A percentile compares a stretch with the other conserved stretches of the same genome.
Evolutionary conservation across 2,329 filamentous ascomycete species (phyloP).

Genomic region (Exophiala alcalophila): DNA sequence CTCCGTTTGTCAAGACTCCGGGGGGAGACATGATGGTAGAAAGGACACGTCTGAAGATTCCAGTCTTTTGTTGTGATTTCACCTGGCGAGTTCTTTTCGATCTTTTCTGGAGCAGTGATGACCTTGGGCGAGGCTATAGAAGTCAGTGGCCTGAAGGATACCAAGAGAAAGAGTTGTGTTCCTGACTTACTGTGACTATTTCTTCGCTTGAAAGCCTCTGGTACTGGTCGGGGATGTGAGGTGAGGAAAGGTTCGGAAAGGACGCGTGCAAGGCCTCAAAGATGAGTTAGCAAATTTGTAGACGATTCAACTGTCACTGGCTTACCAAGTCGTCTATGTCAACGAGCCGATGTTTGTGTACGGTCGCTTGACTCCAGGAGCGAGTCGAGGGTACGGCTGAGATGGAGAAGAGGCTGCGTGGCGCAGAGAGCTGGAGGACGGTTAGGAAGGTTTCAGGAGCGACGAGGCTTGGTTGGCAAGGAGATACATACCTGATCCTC

Average conservation of each 20-base stretch:
- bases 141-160: not conserved
- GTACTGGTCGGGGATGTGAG: too few species aligned
- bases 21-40: slow-evolving; percentile 5
- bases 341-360: too few species aligned
- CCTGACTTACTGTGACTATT: too few species aligned
- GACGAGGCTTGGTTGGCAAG: not conserved
- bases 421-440: not conserved
- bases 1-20: slow-evolving; percentile 2
- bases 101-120: slow-evolving; percentile 1
- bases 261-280: too few species aligned
- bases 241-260: too few species aligned
- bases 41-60: not conserved
- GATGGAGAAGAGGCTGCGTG: not conserved
- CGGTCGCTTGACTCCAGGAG: too few species aligned
- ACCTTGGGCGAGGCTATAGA: not conserved
- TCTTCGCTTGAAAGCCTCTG: too few species aligned
- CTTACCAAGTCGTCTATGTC: too few species aligned
- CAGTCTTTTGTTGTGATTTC: not conserved
- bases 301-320: too few species aligned
- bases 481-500: not conserved
- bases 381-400: too few species aligned
- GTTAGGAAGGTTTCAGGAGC: not conserved
- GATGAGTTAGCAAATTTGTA: too few species aligned
- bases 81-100: not conserved
- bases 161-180: too few species aligned